These are phyloP conservation scores for Aspergillus sojae DNA, from an alignment of 2,329 filamentous ascomycete genomes.

Conservation along the genomic window DNA sequence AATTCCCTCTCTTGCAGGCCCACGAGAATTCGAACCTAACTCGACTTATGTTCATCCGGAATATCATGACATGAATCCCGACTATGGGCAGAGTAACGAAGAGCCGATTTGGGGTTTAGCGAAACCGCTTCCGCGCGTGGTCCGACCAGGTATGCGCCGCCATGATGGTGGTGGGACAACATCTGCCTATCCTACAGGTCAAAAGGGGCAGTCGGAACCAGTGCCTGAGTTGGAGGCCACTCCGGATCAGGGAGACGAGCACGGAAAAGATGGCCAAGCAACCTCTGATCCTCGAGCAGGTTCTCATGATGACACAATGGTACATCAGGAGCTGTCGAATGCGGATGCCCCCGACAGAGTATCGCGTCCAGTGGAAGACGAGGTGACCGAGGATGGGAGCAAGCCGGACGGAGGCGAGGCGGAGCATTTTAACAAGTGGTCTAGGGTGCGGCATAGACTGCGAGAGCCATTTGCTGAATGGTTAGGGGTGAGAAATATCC, in stretches of 20 bases:
- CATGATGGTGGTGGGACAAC: slow-evolving; percentile 14
- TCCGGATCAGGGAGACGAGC: background rate
- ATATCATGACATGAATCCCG: slow-evolving; percentile 47
- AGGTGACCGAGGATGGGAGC: background rate
- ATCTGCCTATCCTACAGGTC: background rate
- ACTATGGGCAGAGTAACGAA: slow-evolving; percentile 52
- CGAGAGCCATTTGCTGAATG: slow-evolving; percentile 35
- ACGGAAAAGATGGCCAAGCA: background rate
- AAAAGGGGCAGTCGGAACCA: slow-evolving; percentile 12
- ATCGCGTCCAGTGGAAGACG: background rate
- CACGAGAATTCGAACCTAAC: background rate
- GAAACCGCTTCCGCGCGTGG: slow-evolving; percentile 54
- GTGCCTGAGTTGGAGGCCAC: background rate
- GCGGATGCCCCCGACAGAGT: background rate
- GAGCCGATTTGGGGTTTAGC: slow-evolving; percentile 54
- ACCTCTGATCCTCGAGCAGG: background rate
- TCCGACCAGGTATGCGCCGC: slow-evolving; percentile 51
- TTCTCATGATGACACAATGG: background rate
- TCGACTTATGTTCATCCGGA: slow-evolving; percentile 17
- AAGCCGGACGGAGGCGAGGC: background rate
- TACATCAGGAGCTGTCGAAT: background rate
- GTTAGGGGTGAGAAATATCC: slow-evolving; percentile 23
- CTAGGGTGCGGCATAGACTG: slow-evolving; percentile 25
- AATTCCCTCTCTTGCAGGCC: background rate
- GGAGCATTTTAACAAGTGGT: slow-evolving; percentile 30